These are phyloP conservation scores for Chenopodium formosanum DNA, from an alignment of 148 eudicot species.

Conservation along the genomic window DNA sequence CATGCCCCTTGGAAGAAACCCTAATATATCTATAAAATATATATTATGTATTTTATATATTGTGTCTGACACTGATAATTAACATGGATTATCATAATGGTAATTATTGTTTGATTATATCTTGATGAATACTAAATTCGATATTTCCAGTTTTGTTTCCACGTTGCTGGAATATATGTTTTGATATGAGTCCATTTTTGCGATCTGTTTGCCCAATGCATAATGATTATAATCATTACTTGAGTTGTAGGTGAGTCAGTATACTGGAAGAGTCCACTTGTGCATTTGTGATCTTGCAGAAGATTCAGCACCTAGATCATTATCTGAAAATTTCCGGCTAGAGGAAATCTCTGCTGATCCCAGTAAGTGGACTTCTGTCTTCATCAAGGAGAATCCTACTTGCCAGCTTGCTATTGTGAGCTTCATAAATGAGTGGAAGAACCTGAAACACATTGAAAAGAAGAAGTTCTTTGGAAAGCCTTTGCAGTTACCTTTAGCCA, in stretches of 20 bases:
- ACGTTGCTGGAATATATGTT: neutral
- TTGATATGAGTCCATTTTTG: neutral
- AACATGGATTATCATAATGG: neutral
- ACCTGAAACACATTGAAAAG: conserved; percentile 61
- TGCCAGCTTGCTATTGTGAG: conserved; percentile 52
- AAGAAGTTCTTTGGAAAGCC: conserved; percentile 72
- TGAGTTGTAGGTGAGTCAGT: conserved; percentile 71
- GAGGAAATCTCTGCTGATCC: conserved; percentile 59
- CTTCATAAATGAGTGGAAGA: conserved; percentile 74
- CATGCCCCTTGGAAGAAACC: neutral
- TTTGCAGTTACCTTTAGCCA: conserved; percentile 78
- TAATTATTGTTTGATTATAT: neutral
- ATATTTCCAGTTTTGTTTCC: neutral
- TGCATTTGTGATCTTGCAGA: conserved; percentile 65
- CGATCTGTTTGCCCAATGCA: neutral
- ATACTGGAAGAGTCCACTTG: conserved; percentile 90
- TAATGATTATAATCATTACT: neutral
- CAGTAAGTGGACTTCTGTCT: conserved; percentile 27
- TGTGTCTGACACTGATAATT: no score
- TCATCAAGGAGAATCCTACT: conserved; percentile 43
- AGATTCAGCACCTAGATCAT: conserved; percentile 69
- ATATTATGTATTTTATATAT: neutral
- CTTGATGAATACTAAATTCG: neutral
- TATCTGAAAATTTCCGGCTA: conserved; percentile 68
- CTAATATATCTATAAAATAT: neutral